phyloP scores from a whole-genome alignment of 2,329 filamentous ascomycete genomes.

The Cadophora sp. region DNA sequence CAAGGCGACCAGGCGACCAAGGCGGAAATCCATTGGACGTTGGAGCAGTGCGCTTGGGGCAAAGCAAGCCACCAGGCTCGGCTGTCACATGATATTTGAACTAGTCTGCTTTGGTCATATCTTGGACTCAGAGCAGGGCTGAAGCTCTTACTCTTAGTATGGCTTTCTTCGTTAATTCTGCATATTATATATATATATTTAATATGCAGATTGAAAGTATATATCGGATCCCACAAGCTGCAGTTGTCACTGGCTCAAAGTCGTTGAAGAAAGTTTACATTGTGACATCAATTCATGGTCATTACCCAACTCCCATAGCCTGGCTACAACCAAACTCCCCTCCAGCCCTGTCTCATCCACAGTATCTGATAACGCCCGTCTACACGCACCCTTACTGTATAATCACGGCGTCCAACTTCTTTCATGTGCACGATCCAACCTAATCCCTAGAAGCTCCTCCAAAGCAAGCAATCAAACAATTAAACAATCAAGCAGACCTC shows the following conservation, averaged over 20 bases:
- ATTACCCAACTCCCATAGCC: constrained; percentile 1
- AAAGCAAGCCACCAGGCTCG: background rate
- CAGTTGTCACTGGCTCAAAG: background rate
- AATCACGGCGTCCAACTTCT: background rate
- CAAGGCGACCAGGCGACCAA: background rate
- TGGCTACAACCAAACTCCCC: constrained; percentile 7
- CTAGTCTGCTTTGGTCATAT: background rate
- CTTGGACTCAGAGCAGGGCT: background rate
- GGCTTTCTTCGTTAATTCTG: too few species aligned
- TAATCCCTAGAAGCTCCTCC: background rate
- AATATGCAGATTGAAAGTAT: too few species aligned
- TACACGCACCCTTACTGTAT: background rate
- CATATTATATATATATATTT: too few species aligned
- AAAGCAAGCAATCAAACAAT: background rate
- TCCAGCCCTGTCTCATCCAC: constrained; percentile 3
- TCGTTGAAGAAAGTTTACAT: background rate
- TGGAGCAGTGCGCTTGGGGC: background rate
- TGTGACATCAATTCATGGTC: constrained; percentile 11
- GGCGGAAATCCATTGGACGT: background rate
- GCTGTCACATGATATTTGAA: background rate
- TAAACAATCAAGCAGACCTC: background rate
- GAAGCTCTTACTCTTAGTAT: too few species aligned
- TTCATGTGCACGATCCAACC: background rate
- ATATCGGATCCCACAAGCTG: too few species aligned
- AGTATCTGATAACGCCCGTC: background rate